Base-by-base conservation (phyloP, 1,284 basidiomycete species). In the Fomitopsis betulina region DNA sequence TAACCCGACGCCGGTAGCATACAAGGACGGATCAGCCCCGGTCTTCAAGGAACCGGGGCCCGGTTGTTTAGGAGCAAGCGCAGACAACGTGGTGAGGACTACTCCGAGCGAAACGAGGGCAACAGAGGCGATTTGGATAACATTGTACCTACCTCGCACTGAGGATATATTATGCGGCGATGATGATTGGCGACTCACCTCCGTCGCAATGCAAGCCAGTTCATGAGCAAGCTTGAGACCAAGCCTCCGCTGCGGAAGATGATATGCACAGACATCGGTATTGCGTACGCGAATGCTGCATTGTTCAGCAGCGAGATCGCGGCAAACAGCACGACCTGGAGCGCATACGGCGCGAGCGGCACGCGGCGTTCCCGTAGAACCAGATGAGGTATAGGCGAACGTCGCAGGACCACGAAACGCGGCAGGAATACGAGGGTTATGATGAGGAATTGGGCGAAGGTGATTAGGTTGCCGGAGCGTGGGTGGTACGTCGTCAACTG, bases 211-310 rank as follows among this genome's bases (percentile, higher is more conserved):
- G 92, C 62, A 1, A 86, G 53, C 78, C 81, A 87, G 0, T 91
- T 93, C 58, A 94, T 76, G 9, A 89, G 43, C 82, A 94, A 86
- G 66, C 87, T 91, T 50, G 93, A 74, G n/a, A 90, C 81, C 67
- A 93, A 73, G n/a, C 94, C 95, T 1, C 92, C 94, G 65, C 91
- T 94, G 38, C 95, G 81, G 69, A 97, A 98, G 58, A 98, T 92
- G 70, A 98, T 97, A 72, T 98, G 95, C 1, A 98, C 89, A 0
- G 92, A 77, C 84, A 97, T 93, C 15, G 95, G 94, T 58, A 97
- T 90, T 59, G 82, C 73, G 67, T 85, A 94, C 3, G 85, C 91
- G 70, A 98, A 97, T 0, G 94, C 95, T 25, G 84, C 85, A 73
- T 97, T 98, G 75, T 98, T 98, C 66, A 98, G 76, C 57, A 88